phyloP scores from a whole-genome alignment of 345 rosid genomes.

The Psidium guajava region DNA sequence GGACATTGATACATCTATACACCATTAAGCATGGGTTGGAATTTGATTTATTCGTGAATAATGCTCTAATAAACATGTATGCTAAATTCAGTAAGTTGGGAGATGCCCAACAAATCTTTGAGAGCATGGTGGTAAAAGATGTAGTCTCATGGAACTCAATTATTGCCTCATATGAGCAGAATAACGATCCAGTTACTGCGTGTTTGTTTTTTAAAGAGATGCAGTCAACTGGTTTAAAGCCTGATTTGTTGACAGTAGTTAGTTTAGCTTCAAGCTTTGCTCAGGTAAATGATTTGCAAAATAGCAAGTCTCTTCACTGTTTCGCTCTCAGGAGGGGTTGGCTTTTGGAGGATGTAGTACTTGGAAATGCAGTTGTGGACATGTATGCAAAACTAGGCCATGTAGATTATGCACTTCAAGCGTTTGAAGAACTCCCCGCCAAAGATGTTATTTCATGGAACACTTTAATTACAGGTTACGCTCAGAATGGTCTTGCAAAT shows the following conservation, averaged over 20 bases:
- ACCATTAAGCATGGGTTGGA: slow-evolving; percentile 15
- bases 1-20: slow-evolving; percentile 7
- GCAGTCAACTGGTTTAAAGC: slow-evolving; percentile 1
- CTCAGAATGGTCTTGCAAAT: background rate
- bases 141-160: slow-evolving; percentile 37
- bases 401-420: background rate
- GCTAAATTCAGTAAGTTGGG: slow-evolving; percentile 20
- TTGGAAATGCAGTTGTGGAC: slow-evolving; percentile 21
- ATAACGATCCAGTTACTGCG: slow-evolving; percentile 5
- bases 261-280: slow-evolving; percentile 8
- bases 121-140: slow-evolving; percentile 17
- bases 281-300: background rate
- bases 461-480: slow-evolving; percentile 1
- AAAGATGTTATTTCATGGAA: slow-evolving; percentile 15
- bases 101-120: slow-evolving; percentile 14
- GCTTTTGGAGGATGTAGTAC: slow-evolving; percentile 10
- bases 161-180: slow-evolving; percentile 18
- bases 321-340: slow-evolving; percentile 3
- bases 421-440: slow-evolving; percentile 7
- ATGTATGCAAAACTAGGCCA: slow-evolving; percentile 13
- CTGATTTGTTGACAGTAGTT: slow-evolving; percentile 7
- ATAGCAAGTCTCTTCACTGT: slow-evolving; percentile 3
- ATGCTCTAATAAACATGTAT: slow-evolving; percentile 30
- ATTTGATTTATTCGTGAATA: slow-evolving; percentile 25
- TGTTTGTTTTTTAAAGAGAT: slow-evolving; percentile 5